phyloP scores from a whole-genome alignment of 108 stramenopile genomes.

The Schizochytrium sp. region DNA sequence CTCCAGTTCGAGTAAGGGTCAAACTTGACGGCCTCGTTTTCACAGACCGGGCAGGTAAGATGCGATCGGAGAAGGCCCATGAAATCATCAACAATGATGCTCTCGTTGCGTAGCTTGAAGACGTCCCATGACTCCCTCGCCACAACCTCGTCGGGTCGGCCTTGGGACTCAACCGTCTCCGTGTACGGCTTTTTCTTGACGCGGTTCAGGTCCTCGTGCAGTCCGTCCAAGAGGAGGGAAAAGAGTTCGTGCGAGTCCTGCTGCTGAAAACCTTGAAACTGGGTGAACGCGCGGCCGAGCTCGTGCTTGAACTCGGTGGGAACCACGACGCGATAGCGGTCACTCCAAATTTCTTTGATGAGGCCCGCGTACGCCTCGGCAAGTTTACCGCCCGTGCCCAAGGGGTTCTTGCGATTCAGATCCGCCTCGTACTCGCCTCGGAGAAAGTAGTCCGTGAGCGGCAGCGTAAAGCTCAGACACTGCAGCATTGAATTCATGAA shows the following conservation, averaged over 20 bases:
- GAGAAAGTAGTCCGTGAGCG: conserved; percentile 36
- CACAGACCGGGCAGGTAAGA: conserved; percentile 72
- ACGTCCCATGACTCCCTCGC: conserved; percentile 73
- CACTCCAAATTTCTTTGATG: conserved; percentile 67
- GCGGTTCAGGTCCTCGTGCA: conserved; percentile 74
- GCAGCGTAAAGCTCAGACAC: background rate
- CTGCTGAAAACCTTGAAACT: conserved; percentile 78
- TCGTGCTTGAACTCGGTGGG: conserved; percentile 70
- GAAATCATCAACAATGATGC: conserved; percentile 68
- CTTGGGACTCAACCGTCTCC: conserved; percentile 74
- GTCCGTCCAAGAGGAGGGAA: conserved; percentile 72
- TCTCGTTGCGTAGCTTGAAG: conserved; percentile 70
- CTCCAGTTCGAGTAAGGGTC: conserved; percentile 74
- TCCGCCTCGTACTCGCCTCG: conserved; percentile 52
- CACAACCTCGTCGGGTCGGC: conserved; percentile 68
- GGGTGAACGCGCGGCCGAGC: conserved; percentile 65
- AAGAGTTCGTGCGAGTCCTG: conserved; percentile 84
- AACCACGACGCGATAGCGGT: conserved; percentile 61
- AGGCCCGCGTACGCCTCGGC: conserved; percentile 70
- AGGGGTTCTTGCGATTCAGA: conserved; percentile 66
- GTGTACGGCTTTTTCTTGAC: conserved; percentile 72
- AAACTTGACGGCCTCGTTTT: conserved; percentile 71
- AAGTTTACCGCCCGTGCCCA: conserved; percentile 73
- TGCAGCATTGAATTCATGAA: conserved; percentile 46
- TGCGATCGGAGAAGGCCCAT: conserved; percentile 79